Evolutionary conservation across 169 alveolate genomes (phyloP), one percentile per base, ranked within the genome.

Genomic region (Plasmodium sp.): DNA sequence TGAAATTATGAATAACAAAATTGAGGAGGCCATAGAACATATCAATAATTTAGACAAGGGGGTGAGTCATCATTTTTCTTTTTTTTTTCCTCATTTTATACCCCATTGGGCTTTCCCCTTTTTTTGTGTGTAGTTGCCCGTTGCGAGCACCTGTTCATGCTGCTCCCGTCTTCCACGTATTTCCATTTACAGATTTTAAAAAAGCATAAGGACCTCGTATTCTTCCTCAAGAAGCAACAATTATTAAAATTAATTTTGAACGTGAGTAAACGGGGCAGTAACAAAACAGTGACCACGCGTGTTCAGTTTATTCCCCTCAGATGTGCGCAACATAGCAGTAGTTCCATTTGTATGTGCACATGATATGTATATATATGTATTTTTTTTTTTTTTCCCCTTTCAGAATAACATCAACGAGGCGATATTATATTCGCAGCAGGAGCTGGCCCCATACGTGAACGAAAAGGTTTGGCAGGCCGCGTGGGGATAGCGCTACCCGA

Each of bases 331-430:
- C 14, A 16, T 9, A 33, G 82, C 9, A 83, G 39, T 16, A 36
- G 36, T 22, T 54, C 39, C 72, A 33, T n/a, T 27, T 31, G 9
- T 27, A 41, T 62, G 16, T 33, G 45, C 72, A 83, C 18, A 71
- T 84, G 33, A 16, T 45, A 27, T 34, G 45, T 34, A 34, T n/a
- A 43, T 7, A 10, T 18, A 22, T 22, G 0, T 22, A 22, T 22
- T 22, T 22, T 51, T 34, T 43, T 39, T 43, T 82, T 48, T 41
- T 41, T 85, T 41, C 39, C 10, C 36, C 36, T 31, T 91, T 27
- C 41, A 91, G 95, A 91, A 71, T 91, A 91, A 91, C 41, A 82
- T 91, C 34, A 82, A 72, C 9, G 95, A 91, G 72, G 95, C 95
- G n/a, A 91, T 91, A 71, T 33, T 33, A 48, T 91, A 91, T 91